Base-by-base conservation (phyloP, 192 early-diverging fungal species). In the Backusella morwellensis region DNA sequence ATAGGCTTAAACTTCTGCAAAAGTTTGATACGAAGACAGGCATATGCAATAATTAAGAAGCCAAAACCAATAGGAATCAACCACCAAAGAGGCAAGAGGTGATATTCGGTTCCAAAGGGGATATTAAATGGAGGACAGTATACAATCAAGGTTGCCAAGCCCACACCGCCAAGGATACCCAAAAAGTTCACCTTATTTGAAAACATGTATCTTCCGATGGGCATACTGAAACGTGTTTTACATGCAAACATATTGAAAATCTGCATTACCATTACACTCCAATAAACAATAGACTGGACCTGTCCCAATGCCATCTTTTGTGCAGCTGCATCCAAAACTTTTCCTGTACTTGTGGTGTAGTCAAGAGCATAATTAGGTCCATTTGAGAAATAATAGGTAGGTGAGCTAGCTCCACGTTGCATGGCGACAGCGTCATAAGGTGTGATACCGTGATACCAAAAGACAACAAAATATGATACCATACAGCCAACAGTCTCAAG, bases 171-270 rank as follows among this genome's bases (percentile, higher is more conserved):
- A 66, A 89, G n/a, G 40, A 96, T 85, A 66, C 93, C 91, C 77
- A 86, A 50, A 80, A 94, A 97, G 17, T 87, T 91, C 21, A 82
- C 79, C 23, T 75, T 76, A 89, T 99, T 99, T 38, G 88, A 82
- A 84, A 97, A 93, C 88, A 95, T 93, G 81, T 92, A 92, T 75
- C 77, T 82, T 9, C 94, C 93, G 78, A 96, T 91, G 21, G 95
- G 95, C 73, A 95, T 75, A 21, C 70, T 76, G 21, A 67, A 80
- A 35, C 75, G 56, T 52, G 92, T 91, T 88, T 98, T 99, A 86
- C 92, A 94, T 21, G 93, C 93, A 81, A 99, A 98, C 87, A 96
- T 78, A 86, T 99, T 99, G 88, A 96, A 97, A 74, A 94, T 90
- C 80, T 99, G 97, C 85, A 91, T 86, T 80, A 97, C 91, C 87